phyloP scores from a whole-genome alignment of 2,329 filamentous ascomycete species.

The Pezizomycotina sp. region DNA sequence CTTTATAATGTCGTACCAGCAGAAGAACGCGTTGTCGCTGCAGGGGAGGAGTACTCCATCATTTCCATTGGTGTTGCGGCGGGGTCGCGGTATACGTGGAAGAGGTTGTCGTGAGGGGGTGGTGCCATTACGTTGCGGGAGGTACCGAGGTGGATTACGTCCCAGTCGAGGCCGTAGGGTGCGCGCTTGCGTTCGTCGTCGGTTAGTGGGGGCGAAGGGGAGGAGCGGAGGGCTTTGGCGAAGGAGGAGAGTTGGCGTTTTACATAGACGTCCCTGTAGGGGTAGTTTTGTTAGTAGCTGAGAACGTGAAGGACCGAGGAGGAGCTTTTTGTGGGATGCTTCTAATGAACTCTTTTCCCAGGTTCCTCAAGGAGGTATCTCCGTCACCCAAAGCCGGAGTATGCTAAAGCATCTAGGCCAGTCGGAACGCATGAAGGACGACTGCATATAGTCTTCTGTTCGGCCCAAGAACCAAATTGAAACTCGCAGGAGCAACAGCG shows the following conservation, averaged over 20 bases:
- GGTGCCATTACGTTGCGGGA: slow-evolving; percentile 17
- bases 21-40: slow-evolving; percentile 16
- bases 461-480: too few species aligned
- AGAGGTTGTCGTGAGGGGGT: slow-evolving; percentile 13
- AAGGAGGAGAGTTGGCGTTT: slow-evolving; percentile 15
- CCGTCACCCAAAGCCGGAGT: too few species aligned
- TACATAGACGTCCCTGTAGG: slow-evolving; percentile 16
- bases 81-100: slow-evolving; percentile 14
- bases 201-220: slow-evolving; percentile 12
- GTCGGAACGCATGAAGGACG: too few species aligned
- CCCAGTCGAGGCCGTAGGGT: slow-evolving; percentile 18
- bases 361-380: too few species aligned
- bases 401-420: too few species aligned
- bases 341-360: too few species aligned
- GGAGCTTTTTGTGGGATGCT: too few species aligned
- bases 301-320: too few species aligned
- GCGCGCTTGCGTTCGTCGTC: slow-evolving; percentile 12
- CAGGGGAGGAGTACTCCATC: slow-evolving; percentile 9
- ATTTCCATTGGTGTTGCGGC: slow-evolving; percentile 9
- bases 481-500: too few species aligned
- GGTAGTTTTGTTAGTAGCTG: too few species aligned
- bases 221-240: slow-evolving; percentile 9
- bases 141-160: slow-evolving; percentile 17
- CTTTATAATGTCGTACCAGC: slow-evolving; percentile 18
- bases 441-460: too few species aligned